Conservation (phyloP, 2,329 filamentous ascomycete genomes). For the Alternaria brassicae region DNA sequence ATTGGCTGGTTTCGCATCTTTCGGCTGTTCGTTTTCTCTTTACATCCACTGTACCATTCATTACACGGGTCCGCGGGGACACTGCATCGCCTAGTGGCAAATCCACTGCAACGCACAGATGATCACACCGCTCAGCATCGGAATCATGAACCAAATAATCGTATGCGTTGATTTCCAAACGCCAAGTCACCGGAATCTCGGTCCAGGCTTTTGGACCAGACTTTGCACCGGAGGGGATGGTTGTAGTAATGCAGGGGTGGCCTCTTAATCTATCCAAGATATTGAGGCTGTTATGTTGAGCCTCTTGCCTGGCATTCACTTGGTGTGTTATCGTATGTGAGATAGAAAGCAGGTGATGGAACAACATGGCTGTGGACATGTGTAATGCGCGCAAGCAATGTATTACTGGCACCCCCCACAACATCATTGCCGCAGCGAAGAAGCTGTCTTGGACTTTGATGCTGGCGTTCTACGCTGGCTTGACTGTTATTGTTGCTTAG, state of each 20-base stretch:
- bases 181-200: constrained; percentile 1
- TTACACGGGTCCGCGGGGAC: not conserved
- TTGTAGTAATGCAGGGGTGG: not conserved
- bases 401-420: not conserved
- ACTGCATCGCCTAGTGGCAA: not conserved
- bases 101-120: not conserved
- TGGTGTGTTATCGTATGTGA: not conserved
- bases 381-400: not conserved
- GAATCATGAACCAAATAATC: not conserved
- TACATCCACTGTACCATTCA: not conserved
- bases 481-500: not conserved
- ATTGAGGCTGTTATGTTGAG: not conserved
- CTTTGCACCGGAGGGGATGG: not conserved
- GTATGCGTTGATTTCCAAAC: not conserved
- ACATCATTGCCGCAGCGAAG: not conserved
- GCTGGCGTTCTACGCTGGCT: not conserved
- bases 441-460: not conserved
- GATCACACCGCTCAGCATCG: not conserved
- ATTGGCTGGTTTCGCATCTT: not conserved
- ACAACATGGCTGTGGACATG: not conserved
- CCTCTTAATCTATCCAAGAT: not conserved
- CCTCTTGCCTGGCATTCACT: not conserved
- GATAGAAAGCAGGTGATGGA: not conserved
- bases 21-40: not conserved
- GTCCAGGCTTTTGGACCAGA: not conserved